Evolutionary conservation across 1,139 yeast species (phyloP).

Genomic region (Kurtzmaniella quercitrusa): DNA sequence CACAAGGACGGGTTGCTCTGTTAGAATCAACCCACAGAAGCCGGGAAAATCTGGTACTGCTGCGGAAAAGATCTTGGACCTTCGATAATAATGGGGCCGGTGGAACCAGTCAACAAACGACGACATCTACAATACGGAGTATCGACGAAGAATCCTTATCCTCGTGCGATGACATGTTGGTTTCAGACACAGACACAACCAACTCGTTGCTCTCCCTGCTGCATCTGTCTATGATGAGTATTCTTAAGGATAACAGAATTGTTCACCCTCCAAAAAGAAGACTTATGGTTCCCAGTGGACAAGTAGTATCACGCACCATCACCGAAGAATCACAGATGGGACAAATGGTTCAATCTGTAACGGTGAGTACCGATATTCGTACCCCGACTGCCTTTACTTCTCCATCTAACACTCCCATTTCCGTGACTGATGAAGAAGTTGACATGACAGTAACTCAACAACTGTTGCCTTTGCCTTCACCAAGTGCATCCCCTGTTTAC

Average conservation of each 20-base stretch:
- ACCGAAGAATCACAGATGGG: neutral
- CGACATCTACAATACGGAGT: slow-evolving; percentile 10
- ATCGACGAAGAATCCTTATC: slow-evolving; percentile 16
- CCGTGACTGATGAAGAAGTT: slow-evolving; percentile 32
- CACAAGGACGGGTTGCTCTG: slow-evolving; percentile 19
- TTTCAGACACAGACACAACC: slow-evolving; percentile 31
- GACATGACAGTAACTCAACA: slow-evolving; percentile 16
- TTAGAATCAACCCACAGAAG: slow-evolving; percentile 9
- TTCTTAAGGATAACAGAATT: slow-evolving; percentile 17
- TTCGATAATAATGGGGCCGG: slow-evolving; percentile 8
- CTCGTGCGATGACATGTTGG: slow-evolving; percentile 34
- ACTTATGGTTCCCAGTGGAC: slow-evolving; percentile 14
- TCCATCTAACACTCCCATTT: slow-evolving; percentile 34
- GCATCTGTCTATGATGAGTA: slow-evolving; percentile 10
- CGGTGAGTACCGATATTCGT: slow-evolving; percentile 16
- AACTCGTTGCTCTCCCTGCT: slow-evolving; percentile 20
- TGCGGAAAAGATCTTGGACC: slow-evolving; percentile 21
- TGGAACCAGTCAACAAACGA: slow-evolving; percentile 8
- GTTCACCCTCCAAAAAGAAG: slow-evolving; percentile 42
- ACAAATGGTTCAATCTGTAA: neutral
- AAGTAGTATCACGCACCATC: slow-evolving; percentile 1
- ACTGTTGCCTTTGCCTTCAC: slow-evolving; percentile 60
- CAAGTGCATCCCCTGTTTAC: slow-evolving; percentile 64
- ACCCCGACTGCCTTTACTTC: slow-evolving; percentile 31
- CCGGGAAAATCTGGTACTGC: slow-evolving; percentile 14